Evolutionary conservation across 768 basidiomycete genomes (phyloP).

Genomic region (Amyloporia xantha): DNA sequence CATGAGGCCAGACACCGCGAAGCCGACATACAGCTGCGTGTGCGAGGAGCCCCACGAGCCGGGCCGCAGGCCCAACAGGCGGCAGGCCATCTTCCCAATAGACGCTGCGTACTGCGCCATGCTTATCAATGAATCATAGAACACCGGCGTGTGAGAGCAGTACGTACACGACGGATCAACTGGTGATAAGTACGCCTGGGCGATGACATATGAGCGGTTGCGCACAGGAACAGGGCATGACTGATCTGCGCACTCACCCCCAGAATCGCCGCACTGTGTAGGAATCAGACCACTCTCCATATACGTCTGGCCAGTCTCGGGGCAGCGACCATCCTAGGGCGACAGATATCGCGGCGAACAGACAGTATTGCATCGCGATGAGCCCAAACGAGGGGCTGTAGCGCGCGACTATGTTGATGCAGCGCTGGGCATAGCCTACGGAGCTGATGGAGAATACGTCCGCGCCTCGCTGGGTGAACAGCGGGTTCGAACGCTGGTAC

Average conservation of each 20-base stretch:
- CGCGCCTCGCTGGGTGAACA: neutral
- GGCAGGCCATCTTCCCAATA: slow-evolving; percentile 21
- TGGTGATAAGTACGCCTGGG: slow-evolving; percentile 34
- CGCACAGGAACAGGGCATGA: neutral
- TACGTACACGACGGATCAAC: slow-evolving; percentile 27
- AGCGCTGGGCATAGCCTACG: slow-evolving; percentile 1
- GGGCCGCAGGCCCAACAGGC: slow-evolving; percentile 18
- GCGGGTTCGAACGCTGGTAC: slow-evolving; percentile 6
- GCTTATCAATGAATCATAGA: neutral
- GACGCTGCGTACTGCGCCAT: slow-evolving; percentile 20
- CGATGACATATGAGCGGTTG: neutral
- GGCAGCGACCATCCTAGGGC: slow-evolving; percentile 21
- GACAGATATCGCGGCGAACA: slow-evolving; percentile 8
- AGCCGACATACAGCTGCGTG: slow-evolving; percentile 30
- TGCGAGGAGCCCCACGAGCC: slow-evolving; percentile 22
- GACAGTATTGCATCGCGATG: slow-evolving; percentile 1
- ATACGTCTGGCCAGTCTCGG: slow-evolving; percentile 33
- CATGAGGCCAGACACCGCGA: slow-evolving; percentile 28
- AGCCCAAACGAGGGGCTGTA: neutral
- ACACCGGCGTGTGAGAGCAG: neutral
- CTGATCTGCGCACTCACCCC: slow-evolving; percentile 27
- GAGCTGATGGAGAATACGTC: neutral
- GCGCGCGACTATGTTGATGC: slow-evolving; percentile 1
- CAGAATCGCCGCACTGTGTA: slow-evolving; percentile 35
- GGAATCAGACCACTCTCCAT: slow-evolving; percentile 27